phyloP scores from a whole-genome alignment of 305 asterid genomes.

The Salvia sclarea region DNA sequence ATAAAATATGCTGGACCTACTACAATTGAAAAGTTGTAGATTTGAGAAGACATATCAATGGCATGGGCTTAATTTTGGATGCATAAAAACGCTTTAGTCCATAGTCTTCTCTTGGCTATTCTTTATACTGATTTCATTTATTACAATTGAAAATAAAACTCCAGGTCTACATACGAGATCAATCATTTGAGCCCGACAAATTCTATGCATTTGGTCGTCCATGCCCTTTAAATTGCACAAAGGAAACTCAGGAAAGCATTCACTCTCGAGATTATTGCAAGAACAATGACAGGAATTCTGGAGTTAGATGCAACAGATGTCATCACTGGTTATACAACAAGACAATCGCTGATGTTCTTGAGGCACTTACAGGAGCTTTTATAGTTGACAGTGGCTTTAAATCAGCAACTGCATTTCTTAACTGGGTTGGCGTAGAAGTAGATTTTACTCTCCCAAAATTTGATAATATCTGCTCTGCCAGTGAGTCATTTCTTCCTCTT shows the following conservation, averaged over 20 bases:
- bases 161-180: constrained; percentile 93
- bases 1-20: not conserved
- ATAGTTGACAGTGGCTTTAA: constrained; percentile 85
- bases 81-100: not conserved
- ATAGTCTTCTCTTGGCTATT: constrained; percentile 21
- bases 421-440: constrained; percentile 78
- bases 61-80: constrained; percentile 9
- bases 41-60: not conserved
- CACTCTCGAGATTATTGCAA: constrained; percentile 49
- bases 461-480: constrained; percentile 52
- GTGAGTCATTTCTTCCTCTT: constrained; percentile 61
- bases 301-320: constrained; percentile 75
- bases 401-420: constrained; percentile 82
- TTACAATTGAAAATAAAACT: constrained; percentile 12
- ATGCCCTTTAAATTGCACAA: constrained; percentile 64
- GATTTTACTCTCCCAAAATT: constrained; percentile 51
- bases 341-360: constrained; percentile 87
- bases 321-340: constrained; percentile 90
- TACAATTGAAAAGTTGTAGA: not conserved
- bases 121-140: constrained; percentile 25
- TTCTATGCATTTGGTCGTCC: constrained; percentile 79
- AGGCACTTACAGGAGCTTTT: constrained; percentile 92
- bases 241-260: constrained; percentile 53
- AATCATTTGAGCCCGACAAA: constrained; percentile 69
- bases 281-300: constrained; percentile 39